Percentiles rank a stretch among this genome's conserved stretches.
These are phyloP conservation scores for Seminavis robusta DNA, from an alignment of 108 stramenopile genomes.

Conservation along the genomic window DNA sequence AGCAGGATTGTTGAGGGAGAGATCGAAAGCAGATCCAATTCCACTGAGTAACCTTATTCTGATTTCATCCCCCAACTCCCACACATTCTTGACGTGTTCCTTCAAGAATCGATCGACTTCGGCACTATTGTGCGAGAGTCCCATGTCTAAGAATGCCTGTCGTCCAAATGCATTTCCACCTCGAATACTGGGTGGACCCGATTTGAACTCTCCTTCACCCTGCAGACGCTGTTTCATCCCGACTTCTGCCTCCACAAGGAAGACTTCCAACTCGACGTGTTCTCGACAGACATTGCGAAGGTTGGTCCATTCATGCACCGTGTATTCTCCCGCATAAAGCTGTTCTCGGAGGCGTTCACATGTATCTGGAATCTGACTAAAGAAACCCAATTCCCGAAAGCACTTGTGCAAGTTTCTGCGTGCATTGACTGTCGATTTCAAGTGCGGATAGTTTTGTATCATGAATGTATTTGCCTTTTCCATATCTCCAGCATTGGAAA, in stretches of 20 bases:
- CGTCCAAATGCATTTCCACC: slow-evolving; percentile 7
- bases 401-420: slow-evolving; percentile 75
- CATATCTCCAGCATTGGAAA: slow-evolving; percentile 42
- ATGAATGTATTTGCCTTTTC: slow-evolving; percentile 40
- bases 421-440: slow-evolving; percentile 78
- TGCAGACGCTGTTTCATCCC: slow-evolving; percentile 77
- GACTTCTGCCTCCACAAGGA: slow-evolving; percentile 83
- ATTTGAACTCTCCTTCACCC: slow-evolving; percentile 41
- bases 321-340: slow-evolving; percentile 79
- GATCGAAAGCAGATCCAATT: slow-evolving; percentile 79
- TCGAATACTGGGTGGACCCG: not conserved
- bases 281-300: slow-evolving; percentile 77
- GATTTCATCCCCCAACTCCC: slow-evolving; percentile 91
- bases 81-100: slow-evolving; percentile 89
- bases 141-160: not conserved
- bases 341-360: slow-evolving; percentile 86
- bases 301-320: slow-evolving; percentile 77
- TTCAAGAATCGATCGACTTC: slow-evolving; percentile 74
- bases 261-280: slow-evolving; percentile 85
- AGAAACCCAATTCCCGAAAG: slow-evolving; percentile 87
- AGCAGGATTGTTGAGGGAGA: slow-evolving; percentile 79
- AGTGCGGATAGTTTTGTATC: slow-evolving; percentile 70
- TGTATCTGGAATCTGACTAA: slow-evolving; percentile 75
- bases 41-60: slow-evolving; percentile 74
- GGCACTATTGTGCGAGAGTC: slow-evolving; percentile 48